A percentile compares a stretch with the other conserved stretches of the same genome.
Conservation (phyloP, 805 yeast species). For the Ogataea ganodermae region DNA sequence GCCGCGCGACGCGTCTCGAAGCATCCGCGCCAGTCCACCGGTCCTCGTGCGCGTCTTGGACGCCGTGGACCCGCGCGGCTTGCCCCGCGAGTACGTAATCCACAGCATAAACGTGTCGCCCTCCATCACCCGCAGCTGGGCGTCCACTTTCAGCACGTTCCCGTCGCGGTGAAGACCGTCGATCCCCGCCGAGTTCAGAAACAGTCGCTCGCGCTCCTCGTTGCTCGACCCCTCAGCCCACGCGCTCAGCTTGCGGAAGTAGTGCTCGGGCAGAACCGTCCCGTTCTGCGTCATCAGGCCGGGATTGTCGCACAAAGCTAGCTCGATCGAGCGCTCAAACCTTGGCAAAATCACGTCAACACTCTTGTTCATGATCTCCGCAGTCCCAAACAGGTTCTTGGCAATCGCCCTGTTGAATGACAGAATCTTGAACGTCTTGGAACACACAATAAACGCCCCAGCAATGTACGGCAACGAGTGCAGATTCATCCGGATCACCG, state of each 20-base stretch:
- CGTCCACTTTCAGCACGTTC: conserved; percentile 61
- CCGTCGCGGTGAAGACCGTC: conserved; percentile 75
- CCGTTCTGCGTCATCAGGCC: conserved; percentile 54
- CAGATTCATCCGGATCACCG: conserved; percentile 57
- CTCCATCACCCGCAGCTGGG: conserved; percentile 74
- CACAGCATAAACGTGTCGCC: conserved; percentile 66
- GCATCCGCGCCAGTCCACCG: not conserved
- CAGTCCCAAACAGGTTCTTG: conserved; percentile 73
- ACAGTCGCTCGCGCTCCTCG: conserved; percentile 50
- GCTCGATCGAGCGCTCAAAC: conserved; percentile 49
- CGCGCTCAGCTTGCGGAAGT: conserved; percentile 71
- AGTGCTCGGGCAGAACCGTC: conserved; percentile 86
- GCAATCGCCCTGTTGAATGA: conserved; percentile 80
- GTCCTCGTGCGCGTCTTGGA: not conserved
- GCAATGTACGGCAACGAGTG: conserved; percentile 85
- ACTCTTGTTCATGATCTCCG: conserved; percentile 48
- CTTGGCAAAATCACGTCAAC: conserved; percentile 64
- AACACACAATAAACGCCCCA: conserved; percentile 73
- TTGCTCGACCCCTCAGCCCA: conserved; percentile 32
- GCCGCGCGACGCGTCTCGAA: not conserved
- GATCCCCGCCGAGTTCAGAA: conserved; percentile 65
- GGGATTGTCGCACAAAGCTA: conserved; percentile 45
- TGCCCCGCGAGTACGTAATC: conserved; percentile 78
- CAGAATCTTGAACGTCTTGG: conserved; percentile 51
- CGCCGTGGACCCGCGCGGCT: not conserved